Conservation (phyloP, 768 basidiomycete genomes). For the Inosperma sp. region DNA sequence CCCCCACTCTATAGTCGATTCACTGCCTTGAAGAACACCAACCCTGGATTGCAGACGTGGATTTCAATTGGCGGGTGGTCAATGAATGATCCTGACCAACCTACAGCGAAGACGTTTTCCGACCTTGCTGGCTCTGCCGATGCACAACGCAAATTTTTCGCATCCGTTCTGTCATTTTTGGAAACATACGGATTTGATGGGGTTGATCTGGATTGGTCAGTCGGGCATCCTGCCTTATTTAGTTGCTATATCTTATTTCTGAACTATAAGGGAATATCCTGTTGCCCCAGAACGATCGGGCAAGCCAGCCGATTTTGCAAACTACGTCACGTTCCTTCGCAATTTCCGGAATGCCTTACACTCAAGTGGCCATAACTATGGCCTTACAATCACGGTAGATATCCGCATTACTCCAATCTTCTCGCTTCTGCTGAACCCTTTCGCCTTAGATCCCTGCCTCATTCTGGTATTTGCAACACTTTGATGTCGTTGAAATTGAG, state of each 20-base stretch:
- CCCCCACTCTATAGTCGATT: constrained; percentile 19
- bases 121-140: constrained; percentile 17
- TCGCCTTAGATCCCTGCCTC: too few relatives aligned
- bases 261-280: constrained; percentile 16
- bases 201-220: constrained; percentile 23
- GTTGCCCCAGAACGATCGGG: constrained; percentile 24
- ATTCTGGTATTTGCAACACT: constrained; percentile 32
- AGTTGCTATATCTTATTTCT: not conserved
- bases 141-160: constrained; percentile 20
- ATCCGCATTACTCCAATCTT: too few relatives aligned
- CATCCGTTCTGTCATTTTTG: constrained; percentile 15
- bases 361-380: constrained; percentile 15
- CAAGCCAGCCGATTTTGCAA: constrained; percentile 20
- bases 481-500: constrained; percentile 22
- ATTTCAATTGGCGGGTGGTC: constrained; percentile 24
- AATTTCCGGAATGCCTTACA: constrained; percentile 20
- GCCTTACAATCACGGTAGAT: constrained; percentile 24
- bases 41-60: constrained; percentile 14
- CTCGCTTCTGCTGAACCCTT: too few relatives aligned
- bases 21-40: constrained; percentile 22
- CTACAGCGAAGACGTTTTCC: constrained; percentile 23
- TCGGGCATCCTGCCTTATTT: not conserved
- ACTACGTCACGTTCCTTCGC: constrained; percentile 22
- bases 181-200: constrained; percentile 27
- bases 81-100: constrained; percentile 21